These are phyloP conservation scores for Ustilago hordei DNA, from an alignment of 1,284 basidiomycete genomes.

Conservation along the genomic window DNA sequence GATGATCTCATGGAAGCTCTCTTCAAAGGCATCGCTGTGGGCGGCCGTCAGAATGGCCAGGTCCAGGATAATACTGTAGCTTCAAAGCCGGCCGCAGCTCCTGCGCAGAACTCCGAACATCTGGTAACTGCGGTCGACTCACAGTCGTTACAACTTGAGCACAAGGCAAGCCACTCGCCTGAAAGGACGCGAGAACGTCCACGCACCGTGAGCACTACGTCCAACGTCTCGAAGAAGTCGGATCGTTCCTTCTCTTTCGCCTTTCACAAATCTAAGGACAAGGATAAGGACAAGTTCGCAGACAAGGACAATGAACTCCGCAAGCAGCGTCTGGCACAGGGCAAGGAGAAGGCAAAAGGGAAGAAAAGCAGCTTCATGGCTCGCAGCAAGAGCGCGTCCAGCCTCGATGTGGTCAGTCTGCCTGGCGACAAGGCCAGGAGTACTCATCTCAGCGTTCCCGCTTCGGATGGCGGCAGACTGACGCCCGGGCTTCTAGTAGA, in stretches of 20 bases:
- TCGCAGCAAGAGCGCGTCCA: slow-evolving; percentile 16
- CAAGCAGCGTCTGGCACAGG: slow-evolving; percentile 8
- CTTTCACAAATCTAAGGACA: slow-evolving; percentile 24
- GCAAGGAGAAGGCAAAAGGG: slow-evolving; percentile 19
- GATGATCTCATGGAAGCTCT: slow-evolving; percentile 56
- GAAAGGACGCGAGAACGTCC: slow-evolving; percentile 17
- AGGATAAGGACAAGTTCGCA: slow-evolving; percentile 5
- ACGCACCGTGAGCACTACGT: slow-evolving; percentile 32
- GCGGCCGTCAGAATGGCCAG: slow-evolving; percentile 29
- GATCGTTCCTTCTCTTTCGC: slow-evolving; percentile 43
- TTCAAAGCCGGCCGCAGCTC: slow-evolving; percentile 9
- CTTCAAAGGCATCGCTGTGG: slow-evolving; percentile 49
- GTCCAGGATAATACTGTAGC: slow-evolving; percentile 16
- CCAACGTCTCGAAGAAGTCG: slow-evolving; percentile 39
- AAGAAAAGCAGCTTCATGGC: slow-evolving; percentile 13
- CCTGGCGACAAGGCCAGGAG: slow-evolving; percentile 6
- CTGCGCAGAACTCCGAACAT: slow-evolving; percentile 6
- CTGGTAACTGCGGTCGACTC: slow-evolving; percentile 8
- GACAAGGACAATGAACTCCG: slow-evolving; percentile 20
- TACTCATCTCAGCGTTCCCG: slow-evolving; percentile 23
- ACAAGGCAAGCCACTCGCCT: slow-evolving; percentile 18
- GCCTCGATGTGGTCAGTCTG: slow-evolving; percentile 10
- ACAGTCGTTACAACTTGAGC: not conserved
- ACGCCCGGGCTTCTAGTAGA: slow-evolving; percentile 20
- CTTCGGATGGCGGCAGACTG: slow-evolving; percentile 2